Evolutionary conservation across 2,329 filamentous ascomycete species (phyloP).

Genomic region (Pseudogymnoascus sp.): DNA sequence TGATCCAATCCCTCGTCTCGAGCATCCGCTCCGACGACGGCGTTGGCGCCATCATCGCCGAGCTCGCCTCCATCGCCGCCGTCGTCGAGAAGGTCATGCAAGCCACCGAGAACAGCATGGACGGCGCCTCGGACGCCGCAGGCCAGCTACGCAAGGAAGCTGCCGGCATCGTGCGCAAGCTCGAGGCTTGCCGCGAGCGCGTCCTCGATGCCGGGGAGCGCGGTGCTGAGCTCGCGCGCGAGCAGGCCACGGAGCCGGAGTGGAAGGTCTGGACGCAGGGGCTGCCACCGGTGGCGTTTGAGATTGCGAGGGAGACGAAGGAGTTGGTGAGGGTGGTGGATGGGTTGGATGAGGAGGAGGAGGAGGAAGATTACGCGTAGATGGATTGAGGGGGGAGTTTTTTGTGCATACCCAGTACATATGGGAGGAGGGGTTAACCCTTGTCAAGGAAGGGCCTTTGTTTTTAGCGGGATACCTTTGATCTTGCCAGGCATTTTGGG

Average conservation of each 20-base stretch:
- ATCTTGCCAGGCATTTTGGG: conserved; percentile 5
- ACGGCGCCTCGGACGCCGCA: conserved; percentile 37
- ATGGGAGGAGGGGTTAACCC: neutral
- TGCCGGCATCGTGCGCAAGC: conserved; percentile 42
- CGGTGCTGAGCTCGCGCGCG: conserved; percentile 50
- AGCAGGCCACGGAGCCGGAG: conserved; percentile 43
- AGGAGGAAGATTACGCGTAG: neutral
- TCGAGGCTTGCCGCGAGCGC: conserved; percentile 56
- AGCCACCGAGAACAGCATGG: conserved; percentile 51
- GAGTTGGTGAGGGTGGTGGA: conserved; percentile 51
- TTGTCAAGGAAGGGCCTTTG: neutral
- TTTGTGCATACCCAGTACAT: neutral
- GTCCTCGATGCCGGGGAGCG: conserved; percentile 56
- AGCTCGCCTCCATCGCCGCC: conserved; percentile 61
- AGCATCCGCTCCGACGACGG: conserved; percentile 58
- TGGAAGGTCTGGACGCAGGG: conserved; percentile 60
- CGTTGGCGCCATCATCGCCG: conserved; percentile 56
- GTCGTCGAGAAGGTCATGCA: conserved; percentile 63
- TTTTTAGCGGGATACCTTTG: neutral
- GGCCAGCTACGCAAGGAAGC: conserved; percentile 43
- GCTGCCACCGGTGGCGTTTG: conserved; percentile 77
- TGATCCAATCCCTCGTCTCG: conserved; percentile 71
- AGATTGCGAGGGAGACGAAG: conserved; percentile 75
- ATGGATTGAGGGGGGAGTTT: neutral
- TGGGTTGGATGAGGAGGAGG: conserved; percentile 9